A percentile compares a stretch with the other conserved stretches of the same genome.
These are phyloP conservation scores for Yamadazyma aaseri DNA, from an alignment of 1,139 yeast species.

Conservation along the genomic window DNA sequence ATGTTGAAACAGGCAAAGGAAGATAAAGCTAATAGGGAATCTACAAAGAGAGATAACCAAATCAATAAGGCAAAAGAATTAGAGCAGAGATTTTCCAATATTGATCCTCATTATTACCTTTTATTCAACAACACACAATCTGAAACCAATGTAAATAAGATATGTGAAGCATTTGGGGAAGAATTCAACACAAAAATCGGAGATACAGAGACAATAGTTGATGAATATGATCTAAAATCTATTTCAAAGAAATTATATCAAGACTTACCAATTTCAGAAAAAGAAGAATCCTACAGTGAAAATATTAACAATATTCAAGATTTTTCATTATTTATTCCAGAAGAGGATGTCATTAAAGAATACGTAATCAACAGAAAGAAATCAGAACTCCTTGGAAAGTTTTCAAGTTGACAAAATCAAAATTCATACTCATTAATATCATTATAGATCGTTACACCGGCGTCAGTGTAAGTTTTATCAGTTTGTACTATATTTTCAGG, in stretches of 20 bases:
- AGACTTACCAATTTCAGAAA: slow-evolving; percentile 3
- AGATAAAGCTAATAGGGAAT: slow-evolving; percentile 14
- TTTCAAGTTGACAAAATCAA: slow-evolving; percentile 12
- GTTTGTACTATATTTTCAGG: slow-evolving; percentile 30
- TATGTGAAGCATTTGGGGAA: slow-evolving; percentile 3
- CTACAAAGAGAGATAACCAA: slow-evolving; percentile 13
- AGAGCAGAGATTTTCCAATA: slow-evolving; percentile 15
- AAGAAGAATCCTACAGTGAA: not conserved
- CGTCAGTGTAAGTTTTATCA: slow-evolving; percentile 25
- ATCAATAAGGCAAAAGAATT: slow-evolving; percentile 18
- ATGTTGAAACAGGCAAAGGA: slow-evolving; percentile 41
- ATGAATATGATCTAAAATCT: slow-evolving; percentile 5
- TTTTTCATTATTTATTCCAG: slow-evolving; percentile 35
- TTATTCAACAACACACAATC: slow-evolving; percentile 23
- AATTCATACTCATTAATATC: slow-evolving; percentile 10
- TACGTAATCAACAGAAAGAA: slow-evolving; percentile 48
- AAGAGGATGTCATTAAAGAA: slow-evolving; percentile 39
- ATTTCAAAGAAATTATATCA: slow-evolving; percentile 4
- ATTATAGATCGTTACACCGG: slow-evolving; percentile 27
- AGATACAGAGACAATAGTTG: not conserved
- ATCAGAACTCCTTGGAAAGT: slow-evolving; percentile 38
- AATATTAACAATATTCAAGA: slow-evolving; percentile 12
- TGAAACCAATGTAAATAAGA: not conserved
- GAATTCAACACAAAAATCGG: slow-evolving; percentile 14
- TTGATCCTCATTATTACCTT: slow-evolving; percentile 45